A percentile compares a stretch with the other conserved stretches of the same genome.
Evolutionary conservation across 352 stramenopile species (phyloP).

Genomic region (Stramenopiles sp.): DNA sequence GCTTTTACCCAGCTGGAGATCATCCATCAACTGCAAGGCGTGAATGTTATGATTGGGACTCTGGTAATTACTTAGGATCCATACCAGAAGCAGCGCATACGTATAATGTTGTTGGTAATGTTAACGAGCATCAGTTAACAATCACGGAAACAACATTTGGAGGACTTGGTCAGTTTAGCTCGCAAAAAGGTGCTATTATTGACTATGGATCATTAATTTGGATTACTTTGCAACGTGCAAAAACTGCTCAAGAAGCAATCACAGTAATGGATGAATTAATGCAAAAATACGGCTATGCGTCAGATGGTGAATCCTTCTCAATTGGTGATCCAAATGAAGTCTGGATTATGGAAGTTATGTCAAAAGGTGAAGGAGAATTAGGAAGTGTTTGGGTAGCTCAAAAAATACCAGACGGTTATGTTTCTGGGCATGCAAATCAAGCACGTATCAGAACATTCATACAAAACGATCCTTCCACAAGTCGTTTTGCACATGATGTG

Average conservation of each 20-base stretch:
- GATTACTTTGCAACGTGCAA: conserved; percentile 30
- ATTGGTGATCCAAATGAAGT: conserved; percentile 33
- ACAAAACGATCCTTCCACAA: conserved; percentile 24
- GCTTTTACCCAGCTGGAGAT: conserved; percentile 26
- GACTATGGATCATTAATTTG: conserved; percentile 42
- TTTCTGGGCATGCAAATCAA: conserved; percentile 37
- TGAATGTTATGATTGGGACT: conserved; percentile 33
- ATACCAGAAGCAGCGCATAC: conserved; percentile 27
- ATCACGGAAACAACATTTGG: conserved; percentile 42
- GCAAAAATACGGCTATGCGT: conserved; percentile 33
- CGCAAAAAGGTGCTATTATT: conserved; percentile 21
- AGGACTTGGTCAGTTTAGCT: conserved; percentile 22
- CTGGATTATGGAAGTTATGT: conserved; percentile 42
- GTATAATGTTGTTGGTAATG: conserved; percentile 37
- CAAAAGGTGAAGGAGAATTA: conserved; percentile 23
- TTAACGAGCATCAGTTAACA: conserved; percentile 31
- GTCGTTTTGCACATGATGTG: conserved; percentile 28
- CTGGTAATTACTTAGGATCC: conserved; percentile 25
- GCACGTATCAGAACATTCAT: conserved; percentile 22
- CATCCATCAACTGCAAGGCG: conserved; percentile 11
- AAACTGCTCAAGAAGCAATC: conserved; percentile 29
- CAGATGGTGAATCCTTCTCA: conserved; percentile 28
- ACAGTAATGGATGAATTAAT: conserved; percentile 27
- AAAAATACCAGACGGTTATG: conserved; percentile 26
- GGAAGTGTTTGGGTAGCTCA: conserved; percentile 33